Evolutionary conservation across 768 basidiomycete genomes (phyloP), one percentile per base, ranked within the genome.

Genomic region (Peribolospora baueri): DNA sequence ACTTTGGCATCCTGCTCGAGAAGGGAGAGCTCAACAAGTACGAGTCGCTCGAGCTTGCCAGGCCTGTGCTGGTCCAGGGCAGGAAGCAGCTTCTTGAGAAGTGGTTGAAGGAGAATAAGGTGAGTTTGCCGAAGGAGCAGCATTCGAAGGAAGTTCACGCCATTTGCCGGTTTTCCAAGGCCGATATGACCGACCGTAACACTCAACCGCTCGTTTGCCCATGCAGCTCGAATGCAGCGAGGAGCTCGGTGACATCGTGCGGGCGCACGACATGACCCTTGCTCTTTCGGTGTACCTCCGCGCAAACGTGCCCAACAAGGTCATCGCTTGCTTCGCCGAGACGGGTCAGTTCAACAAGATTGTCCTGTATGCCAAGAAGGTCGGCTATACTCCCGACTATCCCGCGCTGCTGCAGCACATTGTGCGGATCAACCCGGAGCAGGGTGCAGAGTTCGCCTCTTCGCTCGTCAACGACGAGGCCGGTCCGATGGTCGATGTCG

Each of bases 101-200:
- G 64, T 98, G 93, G 93, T 71, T 98, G 58, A 98, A 98, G 70
- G 93, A 98, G 74, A 95, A 93, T 72, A 98, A 97, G 79, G 88
- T 81, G 49, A 48, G 67, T 60, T 25, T 11, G 10, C 37, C 48
- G 37, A n/a, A 50, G 39, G 37, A 40, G 51, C 61, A 14, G 11
- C 41, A 25, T 14, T 56, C 46, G 37, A 25, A 25, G 25, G 25
- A 25, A 25, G 25, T 43, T 25, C 25, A 25, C 25, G 25, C 25
- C 25, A 25, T 25, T 25, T 25, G 25, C 25, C 25, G 25, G 25
- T 25, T 25, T 10, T 50, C 36, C 13, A 50, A 9, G 38, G 49
- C 10, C 25, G 49, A 10, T 11, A 10, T 61, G 13, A 36, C 25
- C 1, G 25, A 25, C 25, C 25, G 25, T 25, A 25, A 25, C 25